Evolutionary conservation across 1,139 yeast species (phyloP).

Genomic region (Ogataea hybrid): DNA sequence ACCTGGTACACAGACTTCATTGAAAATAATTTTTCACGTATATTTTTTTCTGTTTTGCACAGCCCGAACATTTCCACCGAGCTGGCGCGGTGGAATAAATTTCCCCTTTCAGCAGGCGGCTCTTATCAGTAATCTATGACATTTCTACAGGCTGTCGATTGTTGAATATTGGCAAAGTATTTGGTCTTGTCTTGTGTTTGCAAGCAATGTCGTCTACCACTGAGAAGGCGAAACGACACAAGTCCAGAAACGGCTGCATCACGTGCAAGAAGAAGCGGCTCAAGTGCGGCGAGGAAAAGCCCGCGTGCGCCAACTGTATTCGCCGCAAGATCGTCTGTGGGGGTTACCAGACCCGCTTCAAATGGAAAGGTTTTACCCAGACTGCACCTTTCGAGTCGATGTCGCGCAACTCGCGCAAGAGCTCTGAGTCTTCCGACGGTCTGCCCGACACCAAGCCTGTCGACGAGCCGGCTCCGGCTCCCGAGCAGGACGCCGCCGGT

Average conservation of each 20-base stretch:
- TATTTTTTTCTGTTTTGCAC: constrained; percentile 3
- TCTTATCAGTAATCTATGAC: constrained; percentile 4
- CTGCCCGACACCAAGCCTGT: neutral
- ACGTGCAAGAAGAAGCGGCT: constrained; percentile 57
- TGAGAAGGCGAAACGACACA: constrained; percentile 29
- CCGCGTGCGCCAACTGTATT: constrained; percentile 46
- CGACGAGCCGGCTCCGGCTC: neutral
- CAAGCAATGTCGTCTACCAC: neutral
- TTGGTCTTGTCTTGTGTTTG: neutral
- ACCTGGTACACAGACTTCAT: constrained; percentile 39
- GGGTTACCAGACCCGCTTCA: constrained; percentile 62
- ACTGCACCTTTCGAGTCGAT: constrained; percentile 7
- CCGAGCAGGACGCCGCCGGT: neutral
- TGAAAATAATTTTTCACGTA: neutral
- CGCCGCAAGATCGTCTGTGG: constrained; percentile 51
- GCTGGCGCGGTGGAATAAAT: neutral
- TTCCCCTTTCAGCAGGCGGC: constrained; percentile 1
- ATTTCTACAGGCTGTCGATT: neutral
- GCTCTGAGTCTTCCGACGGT: neutral
- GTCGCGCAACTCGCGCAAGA: neutral
- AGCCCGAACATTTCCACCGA: constrained; percentile 3
- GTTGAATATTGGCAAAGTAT: neutral
- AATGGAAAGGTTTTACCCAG: constrained; percentile 58
- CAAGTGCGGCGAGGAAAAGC: constrained; percentile 59
- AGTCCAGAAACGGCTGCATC: constrained; percentile 48